phyloP scores from a whole-genome alignment of 805 yeast genomes.

The Candida krabiensis region DNA sequence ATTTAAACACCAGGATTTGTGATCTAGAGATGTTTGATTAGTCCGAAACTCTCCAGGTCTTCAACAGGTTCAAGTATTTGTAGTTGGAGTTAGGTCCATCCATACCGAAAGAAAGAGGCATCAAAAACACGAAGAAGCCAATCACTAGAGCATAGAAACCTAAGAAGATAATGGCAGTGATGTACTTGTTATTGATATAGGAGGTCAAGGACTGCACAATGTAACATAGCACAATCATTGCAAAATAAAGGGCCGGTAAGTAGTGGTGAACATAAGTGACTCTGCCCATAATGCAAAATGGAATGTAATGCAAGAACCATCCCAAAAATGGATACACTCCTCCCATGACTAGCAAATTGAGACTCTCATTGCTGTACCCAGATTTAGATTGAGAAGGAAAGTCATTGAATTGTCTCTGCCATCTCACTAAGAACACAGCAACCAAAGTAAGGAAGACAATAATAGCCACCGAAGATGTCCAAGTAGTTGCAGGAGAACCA shows the following conservation, averaged over 20 bases:
- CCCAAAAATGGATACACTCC: slow-evolving; percentile 87
- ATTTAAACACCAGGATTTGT: too few relatives aligned
- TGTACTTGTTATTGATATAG: slow-evolving; percentile 21
- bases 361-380: slow-evolving; percentile 16
- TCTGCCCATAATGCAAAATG: slow-evolving; percentile 92
- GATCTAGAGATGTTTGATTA: too few relatives aligned
- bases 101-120: slow-evolving; percentile 85
- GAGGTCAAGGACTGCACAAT: slow-evolving; percentile 44
- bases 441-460: slow-evolving; percentile 49
- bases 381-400: slow-evolving; percentile 40
- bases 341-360: slow-evolving; percentile 47
- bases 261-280: slow-evolving; percentile 97
- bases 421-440: slow-evolving; percentile 57
- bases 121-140: slow-evolving; percentile 57
- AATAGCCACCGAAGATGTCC: slow-evolving; percentile 67
- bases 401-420: slow-evolving; percentile 78
- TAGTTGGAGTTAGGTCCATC: slow-evolving; percentile 49
- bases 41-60: slow-evolving; percentile 49
- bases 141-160: slow-evolving; percentile 50
- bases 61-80: slow-evolving; percentile 51
- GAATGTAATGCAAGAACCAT: slow-evolving; percentile 86
- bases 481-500: slow-evolving; percentile 78
- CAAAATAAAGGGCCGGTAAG: slow-evolving; percentile 92
- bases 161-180: slow-evolving; percentile 39
- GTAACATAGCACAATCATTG: slow-evolving; percentile 73